Conservation (phyloP, 371 early-diverging fungal species). For the Mortierella sp. region DNA sequence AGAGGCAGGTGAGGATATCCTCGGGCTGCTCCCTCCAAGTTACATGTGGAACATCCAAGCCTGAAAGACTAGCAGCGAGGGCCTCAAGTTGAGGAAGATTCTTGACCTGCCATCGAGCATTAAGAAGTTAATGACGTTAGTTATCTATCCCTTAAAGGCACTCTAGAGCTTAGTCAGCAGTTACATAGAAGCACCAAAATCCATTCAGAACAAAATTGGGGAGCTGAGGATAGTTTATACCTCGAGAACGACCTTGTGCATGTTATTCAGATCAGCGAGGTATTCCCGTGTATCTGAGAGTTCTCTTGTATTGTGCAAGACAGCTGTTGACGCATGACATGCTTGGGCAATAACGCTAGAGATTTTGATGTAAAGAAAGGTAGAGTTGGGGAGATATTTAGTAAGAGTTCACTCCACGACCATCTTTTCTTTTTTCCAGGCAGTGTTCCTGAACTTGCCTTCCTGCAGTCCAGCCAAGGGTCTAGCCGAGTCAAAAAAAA, state of each 20-base stretch:
- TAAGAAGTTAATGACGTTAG: background rate
- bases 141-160: background rate
- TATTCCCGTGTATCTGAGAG: slow-evolving; percentile 72
- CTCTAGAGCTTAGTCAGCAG: no score
- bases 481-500: slow-evolving; percentile 53
- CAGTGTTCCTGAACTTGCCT: slow-evolving; percentile 60
- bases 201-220: no score
- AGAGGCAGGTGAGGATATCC: slow-evolving; percentile 83
- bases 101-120: slow-evolving; percentile 65
- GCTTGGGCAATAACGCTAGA: slow-evolving; percentile 84
- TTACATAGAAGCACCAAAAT: no score
- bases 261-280: slow-evolving; percentile 66
- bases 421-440: background rate
- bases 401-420: background rate
- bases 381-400: background rate
- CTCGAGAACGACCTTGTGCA: slow-evolving; percentile 87
- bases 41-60: slow-evolving; percentile 66
- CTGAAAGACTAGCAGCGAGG: slow-evolving; percentile 64
- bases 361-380: no score
- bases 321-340: slow-evolving; percentile 84
- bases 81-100: slow-evolving; percentile 72
- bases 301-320: slow-evolving; percentile 70
- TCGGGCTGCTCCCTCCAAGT: slow-evolving; percentile 91
- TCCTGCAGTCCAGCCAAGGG: slow-evolving; percentile 81
- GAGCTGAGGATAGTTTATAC: slow-evolving; percentile 31